Base-by-base conservation (phyloP, 129 eudicot species). In the Flaveria brownii region DNA sequence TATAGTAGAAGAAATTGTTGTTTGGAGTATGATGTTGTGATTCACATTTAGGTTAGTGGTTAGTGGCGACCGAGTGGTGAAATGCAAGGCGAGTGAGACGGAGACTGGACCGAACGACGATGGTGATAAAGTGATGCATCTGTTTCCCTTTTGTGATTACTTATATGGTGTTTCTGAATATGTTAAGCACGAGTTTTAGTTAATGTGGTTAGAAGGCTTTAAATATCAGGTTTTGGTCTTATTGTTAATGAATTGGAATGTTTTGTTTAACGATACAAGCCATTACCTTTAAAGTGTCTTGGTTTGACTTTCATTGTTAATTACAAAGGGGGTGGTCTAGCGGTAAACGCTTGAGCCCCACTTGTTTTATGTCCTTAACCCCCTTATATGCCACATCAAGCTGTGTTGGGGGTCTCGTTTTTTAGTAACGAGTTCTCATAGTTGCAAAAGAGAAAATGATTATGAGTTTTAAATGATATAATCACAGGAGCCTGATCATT, bases 61-160 rank as follows among this genome's bases (percentile, higher is more conserved):
- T 71, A 60, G 81, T 59, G 76, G 85, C 68, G 55, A 77, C 57
- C 81, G 83, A 60, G 79, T 65, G 71, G 78, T 92, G 23, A 59
- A 82, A 65, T 88, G 98, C 83, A 85, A 82, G 83, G 87, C 79
- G 26, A 73, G 70, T 62, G 94, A 85, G 46, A 56, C 86, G 41
- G 89, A 86, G 75, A 68, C 85, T 49, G 96, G 82, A 57, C 79
- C 96, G 3, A 96, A 81, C 5, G 63, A 66, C 22, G 80, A 86
- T 72, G 62, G 88, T 57, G 94, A 90, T 76, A 84, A 92, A 90
- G 94, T 86, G 77, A 64, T 73, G 62, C 54, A 8, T 69, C 70
- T 74, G 3, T 77, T 75, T 15, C 52, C 39, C 41, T 22, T 60
- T 56, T 22, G 9, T 17, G 36, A 45, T 70, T 47, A 39, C 2